These are phyloP conservation scores for Aspergillus ruber DNA, from an alignment of 2,329 filamentous ascomycete genomes.

Conservation along the genomic window DNA sequence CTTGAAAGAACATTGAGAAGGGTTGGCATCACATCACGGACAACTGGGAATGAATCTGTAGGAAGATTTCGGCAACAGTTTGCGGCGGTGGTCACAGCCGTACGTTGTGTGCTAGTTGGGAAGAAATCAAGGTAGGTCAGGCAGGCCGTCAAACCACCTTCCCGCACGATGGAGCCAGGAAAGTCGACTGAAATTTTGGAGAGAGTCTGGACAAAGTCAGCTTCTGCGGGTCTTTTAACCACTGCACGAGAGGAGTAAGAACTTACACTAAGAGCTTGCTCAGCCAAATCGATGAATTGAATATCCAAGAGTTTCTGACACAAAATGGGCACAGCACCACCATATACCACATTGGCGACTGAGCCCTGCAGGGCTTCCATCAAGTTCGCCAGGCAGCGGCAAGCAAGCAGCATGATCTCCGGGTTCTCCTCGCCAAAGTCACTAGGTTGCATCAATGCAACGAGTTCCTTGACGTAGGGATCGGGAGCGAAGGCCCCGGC, in stretches of 20 bases:
- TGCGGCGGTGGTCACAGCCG: conserved; percentile 91
- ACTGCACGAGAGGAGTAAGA: neutral
- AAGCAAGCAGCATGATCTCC: conserved; percentile 94
- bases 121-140: conserved; percentile 96
- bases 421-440: conserved; percentile 85
- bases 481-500: conserved; percentile 93
- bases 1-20: conserved; percentile 83
- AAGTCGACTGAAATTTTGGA: conserved; percentile 98
- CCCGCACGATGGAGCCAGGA: conserved; percentile 86
- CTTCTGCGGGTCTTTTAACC: neutral
- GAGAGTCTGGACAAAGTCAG: conserved; percentile 54
- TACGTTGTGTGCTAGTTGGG: conserved; percentile 90
- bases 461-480: conserved; percentile 89
- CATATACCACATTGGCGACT: conserved; percentile 92
- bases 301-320: conserved; percentile 95
- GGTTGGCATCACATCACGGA: conserved; percentile 94
- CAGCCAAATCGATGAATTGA: conserved; percentile 92
- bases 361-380: conserved; percentile 95
- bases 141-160: conserved; percentile 92
- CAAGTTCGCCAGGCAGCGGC: conserved; percentile 88
- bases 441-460: conserved; percentile 83
- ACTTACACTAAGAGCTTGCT: conserved; percentile 80
- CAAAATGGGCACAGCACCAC: conserved; percentile 87
- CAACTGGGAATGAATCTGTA: conserved; percentile 83
- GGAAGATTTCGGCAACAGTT: conserved; percentile 98